Evolutionary conservation across 2,329 filamentous ascomycete genomes (phyloP).

Genomic region (Stachybotrys echinatus): DNA sequence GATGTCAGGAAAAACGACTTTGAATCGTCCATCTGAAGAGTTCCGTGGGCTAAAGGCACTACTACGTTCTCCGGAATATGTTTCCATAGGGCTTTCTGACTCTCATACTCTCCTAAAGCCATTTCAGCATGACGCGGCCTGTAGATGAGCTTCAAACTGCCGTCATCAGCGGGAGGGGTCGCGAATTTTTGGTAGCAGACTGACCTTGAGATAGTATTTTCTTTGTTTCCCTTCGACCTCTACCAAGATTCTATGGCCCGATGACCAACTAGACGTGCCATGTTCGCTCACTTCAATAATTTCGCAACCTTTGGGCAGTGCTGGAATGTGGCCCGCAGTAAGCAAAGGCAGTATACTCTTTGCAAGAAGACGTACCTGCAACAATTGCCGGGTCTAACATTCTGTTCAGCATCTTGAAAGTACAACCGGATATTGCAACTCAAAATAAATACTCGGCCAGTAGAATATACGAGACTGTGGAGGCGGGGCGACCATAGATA

Average conservation of each 20-base stretch:
- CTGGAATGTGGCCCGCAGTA: background rate
- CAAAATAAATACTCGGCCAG: background rate
- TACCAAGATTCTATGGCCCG: constrained; percentile 8
- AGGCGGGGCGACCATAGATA: no score
- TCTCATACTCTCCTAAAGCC: constrained; percentile 1
- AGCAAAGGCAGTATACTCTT: background rate
- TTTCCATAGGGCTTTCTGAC: background rate
- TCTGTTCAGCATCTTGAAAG: background rate
- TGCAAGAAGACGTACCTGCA: background rate
- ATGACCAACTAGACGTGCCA: constrained; percentile 8
- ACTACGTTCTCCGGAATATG: background rate
- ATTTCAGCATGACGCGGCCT: background rate
- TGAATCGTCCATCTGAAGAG: background rate
- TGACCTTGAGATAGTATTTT: constrained; percentile 11
- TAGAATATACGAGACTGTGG: background rate
- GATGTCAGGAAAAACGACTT: background rate
- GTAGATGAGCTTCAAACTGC: no score
- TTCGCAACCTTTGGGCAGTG: constrained; percentile 2
- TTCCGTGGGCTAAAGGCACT: background rate
- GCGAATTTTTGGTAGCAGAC: background rate
- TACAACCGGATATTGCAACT: background rate
- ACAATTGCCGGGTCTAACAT: background rate
- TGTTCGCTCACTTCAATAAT: constrained; percentile 6
- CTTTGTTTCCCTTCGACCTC: constrained; percentile 8
- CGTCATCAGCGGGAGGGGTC: no score